Evolutionary conservation across 2,329 filamentous ascomycete species (phyloP), one percentile per base, ranked within the genome.

Genomic region (Tothia fuscella): DNA sequence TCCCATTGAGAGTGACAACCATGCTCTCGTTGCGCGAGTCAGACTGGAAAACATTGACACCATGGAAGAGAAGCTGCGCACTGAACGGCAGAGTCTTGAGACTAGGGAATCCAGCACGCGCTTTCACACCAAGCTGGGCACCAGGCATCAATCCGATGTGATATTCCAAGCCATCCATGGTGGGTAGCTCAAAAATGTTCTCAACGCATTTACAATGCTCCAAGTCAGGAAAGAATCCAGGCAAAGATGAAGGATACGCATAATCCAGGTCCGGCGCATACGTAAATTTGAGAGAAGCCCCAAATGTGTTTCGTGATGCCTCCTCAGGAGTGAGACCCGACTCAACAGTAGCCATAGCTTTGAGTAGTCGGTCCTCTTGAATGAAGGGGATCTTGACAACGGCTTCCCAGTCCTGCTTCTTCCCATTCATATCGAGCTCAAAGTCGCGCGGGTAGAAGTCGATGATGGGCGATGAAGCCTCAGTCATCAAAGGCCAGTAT

Each of bases 341-440:
- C 49, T 96, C 88, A 57, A 81, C 87, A 5, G 87, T 79, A 13
- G 72, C 80, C 83, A 98, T 95, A 6, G 89, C 91, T 28, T 70
- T 65, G 42, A 98, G 69, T 2, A 98, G 68, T 20, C 91, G 77
- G 53, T 81, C 77, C 59, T 98, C 89, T 45, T 98, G 86, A 48
- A 98, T 98, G 62, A 98, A 98, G 0, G 91, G 91, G 55, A 98
- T 98, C 62, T 96, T 98, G 49, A 98, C 87, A 28, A 98, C 89
- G 21, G 91, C 91, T 58, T 98, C 91, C 91, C 91, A 98, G 49
- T 98, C 93, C 82, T 94, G 93, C 66, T 94, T 98, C 68, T 98
- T 98, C 46, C 91, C 93, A 53, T 98, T 96, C 91, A 98, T 96
- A 58, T 98, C 93, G 30, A 98, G 71, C 50, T 93, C 86, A 54